Base-by-base conservation (phyloP, 257 asterid species). In the Capsicum pubescens region DNA sequence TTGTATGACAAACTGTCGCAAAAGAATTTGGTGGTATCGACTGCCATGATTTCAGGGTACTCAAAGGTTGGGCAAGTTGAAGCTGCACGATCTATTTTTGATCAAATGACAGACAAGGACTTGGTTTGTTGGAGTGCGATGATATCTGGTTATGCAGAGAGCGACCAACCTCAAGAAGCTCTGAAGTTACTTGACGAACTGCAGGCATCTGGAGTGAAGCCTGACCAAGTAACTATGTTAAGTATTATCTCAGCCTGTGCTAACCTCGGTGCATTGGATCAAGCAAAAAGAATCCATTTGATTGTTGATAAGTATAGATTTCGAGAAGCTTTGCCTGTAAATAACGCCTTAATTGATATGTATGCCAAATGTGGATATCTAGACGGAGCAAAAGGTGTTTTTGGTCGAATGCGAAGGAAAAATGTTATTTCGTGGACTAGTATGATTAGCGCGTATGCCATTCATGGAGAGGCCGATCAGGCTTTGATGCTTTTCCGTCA, bases 81-180 rank as follows among this genome's bases (percentile, higher is more conserved):
- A 84, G 92, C 92, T 84, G 97, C 97, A 81, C 90, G 91, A 14
- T 69, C 82, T 57, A 83, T 95, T 78, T 95, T 93, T 76, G 87
- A 91, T 85, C 87, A 85, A 85, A 91, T 88, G 86, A 84, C 69
- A 9, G 84, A 89, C n/a, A 92, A 89, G 84, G 97, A 92, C 87
- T 82, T 93, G 83, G 88, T 95, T 50, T 93, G 95, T 83, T 95
- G 97, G 97, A 93, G 97, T 83, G 95, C 98, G 3, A 92, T 95
- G 97, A 91, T 95, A 74, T 88, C 94, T 67, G 92, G 97, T 35
- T 95, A 91, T 87, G 97, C 97, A 54, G 90, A 90, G 86, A 92
- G 95, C 14, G 92, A 86, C 60, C 87, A 76, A 64, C 95, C 98
- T 58, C 92, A 90, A 84, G 95, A 93, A 86, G 95, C 91, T 60